These are phyloP conservation scores for Chytridiales sp. DNA, from an alignment of 371 early-diverging fungal species.

Conservation along the genomic window DNA sequence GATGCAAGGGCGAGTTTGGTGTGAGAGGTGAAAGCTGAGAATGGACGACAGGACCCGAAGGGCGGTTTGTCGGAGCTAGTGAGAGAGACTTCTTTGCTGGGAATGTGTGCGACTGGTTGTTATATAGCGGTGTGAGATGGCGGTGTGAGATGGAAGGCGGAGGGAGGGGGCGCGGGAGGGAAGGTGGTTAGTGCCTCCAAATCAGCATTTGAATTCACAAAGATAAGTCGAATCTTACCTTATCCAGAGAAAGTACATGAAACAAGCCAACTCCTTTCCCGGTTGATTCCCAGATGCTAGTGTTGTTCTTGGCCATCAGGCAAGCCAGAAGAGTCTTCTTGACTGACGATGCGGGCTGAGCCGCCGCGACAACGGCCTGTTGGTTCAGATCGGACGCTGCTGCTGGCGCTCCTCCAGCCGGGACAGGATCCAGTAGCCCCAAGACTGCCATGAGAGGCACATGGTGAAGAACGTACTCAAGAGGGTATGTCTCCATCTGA, in stretches of 20 bases:
- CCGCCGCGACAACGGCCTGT: constrained; percentile 35
- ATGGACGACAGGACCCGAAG: constrained; percentile 18
- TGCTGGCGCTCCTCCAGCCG: constrained; percentile 15
- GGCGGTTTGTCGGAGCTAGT: constrained; percentile 8
- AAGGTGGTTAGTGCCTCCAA: too few species aligned
- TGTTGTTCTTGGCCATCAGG: constrained; percentile 28
- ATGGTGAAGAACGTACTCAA: constrained; percentile 70
- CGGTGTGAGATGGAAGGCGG: too few species aligned
- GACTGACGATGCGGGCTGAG: constrained; percentile 23
- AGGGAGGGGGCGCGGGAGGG: too few species aligned
- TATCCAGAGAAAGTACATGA: constrained; percentile 38
- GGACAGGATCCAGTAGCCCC: constrained; percentile 50
- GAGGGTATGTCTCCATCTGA: constrained; percentile 64
- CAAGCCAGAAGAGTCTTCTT: constrained; percentile 22
- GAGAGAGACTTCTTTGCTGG: constrained; percentile 7
- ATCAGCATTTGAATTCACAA: too few species aligned
- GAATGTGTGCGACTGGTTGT: constrained; percentile 22
- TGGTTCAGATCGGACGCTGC: not conserved
- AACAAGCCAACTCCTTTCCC: constrained; percentile 41
- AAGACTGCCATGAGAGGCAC: constrained; percentile 68
- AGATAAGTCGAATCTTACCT: constrained; percentile 29
- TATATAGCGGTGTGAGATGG: too few species aligned
- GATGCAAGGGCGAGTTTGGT: constrained; percentile 69
- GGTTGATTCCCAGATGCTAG: not conserved
- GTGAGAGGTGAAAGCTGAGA: constrained; percentile 69